Conservation (phyloP, 169 alveolate genomes). For the Plasmodium yoelii region DNA sequence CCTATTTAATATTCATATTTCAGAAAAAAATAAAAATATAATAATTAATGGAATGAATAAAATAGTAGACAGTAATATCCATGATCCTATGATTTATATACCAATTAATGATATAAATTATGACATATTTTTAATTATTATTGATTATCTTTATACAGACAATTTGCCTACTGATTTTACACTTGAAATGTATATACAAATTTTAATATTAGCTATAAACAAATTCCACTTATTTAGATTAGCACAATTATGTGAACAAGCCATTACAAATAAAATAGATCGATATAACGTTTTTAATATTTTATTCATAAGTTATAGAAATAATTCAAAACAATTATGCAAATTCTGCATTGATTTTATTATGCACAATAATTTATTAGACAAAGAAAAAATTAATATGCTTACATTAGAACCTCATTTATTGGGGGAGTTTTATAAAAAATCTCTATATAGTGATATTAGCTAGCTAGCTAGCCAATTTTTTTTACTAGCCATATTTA, state of each 20-base stretch:
- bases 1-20: neutral
- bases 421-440: conserved; percentile 43
- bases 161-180: conserved; percentile 12
- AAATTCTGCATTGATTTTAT: conserved; percentile 50
- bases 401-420: conserved; percentile 31
- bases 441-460: conserved; percentile 3
- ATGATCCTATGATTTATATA: neutral
- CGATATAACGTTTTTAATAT: conserved; percentile 21
- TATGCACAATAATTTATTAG: conserved; percentile 19
- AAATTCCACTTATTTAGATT: conserved; percentile 14
- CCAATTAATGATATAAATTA: conserved; percentile 22
- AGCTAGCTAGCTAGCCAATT: too few species aligned
- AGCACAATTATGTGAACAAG: conserved; percentile 32
- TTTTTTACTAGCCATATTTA: too few species aligned
- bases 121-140: conserved; percentile 25
- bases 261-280: conserved; percentile 14
- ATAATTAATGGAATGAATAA: too few species aligned
- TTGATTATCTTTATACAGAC: conserved; percentile 41
- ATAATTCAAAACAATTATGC: conserved; percentile 33
- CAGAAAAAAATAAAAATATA: neutral
- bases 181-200: conserved; percentile 11
- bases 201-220: conserved; percentile 1
- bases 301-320: conserved; percentile 22
- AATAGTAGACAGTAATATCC: neutral
- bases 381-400: conserved; percentile 27